Conservation (phyloP, 306 rosid genomes). For the Citrullus colocynthis region DNA sequence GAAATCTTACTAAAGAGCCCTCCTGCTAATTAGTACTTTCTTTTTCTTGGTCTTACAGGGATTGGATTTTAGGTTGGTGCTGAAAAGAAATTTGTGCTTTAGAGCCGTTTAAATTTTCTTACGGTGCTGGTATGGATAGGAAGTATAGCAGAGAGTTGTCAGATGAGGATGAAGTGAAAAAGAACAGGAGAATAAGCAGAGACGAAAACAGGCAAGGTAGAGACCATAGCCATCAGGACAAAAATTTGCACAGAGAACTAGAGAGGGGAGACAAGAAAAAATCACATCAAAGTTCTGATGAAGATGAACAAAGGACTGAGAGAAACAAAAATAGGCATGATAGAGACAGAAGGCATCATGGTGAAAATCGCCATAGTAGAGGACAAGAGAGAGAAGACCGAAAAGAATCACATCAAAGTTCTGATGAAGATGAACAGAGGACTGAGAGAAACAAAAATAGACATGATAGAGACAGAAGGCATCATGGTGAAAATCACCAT, state of each 20-base stretch:
- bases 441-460: conserved; percentile 11
- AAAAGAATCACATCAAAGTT: conserved; percentile 13
- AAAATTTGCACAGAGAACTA: conserved; percentile 3
- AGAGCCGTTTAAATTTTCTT: neutral
- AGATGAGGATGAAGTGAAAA: conserved; percentile 22
- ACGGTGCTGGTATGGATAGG: conserved; percentile 31
- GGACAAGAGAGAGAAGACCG: conserved; percentile 11
- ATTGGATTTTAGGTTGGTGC: neutral
- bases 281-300: conserved; percentile 14
- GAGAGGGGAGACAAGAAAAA: conserved; percentile 21
- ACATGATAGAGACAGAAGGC: conserved; percentile 15
- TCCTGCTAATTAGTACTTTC: neutral
- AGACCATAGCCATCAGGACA: conserved; percentile 6
- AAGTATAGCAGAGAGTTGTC: conserved; percentile 30
- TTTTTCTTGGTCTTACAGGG: neutral
- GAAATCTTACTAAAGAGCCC: neutral
- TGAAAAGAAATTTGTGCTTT: neutral
- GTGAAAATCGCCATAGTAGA: conserved; percentile 8
- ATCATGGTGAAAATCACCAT: conserved; percentile 6
- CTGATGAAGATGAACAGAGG: conserved; percentile 29
- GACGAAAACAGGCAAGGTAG: conserved; percentile 14
- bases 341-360: conserved; percentile 7
- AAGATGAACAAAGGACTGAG: conserved; percentile 25
- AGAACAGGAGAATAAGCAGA: conserved; percentile 16
- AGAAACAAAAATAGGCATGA: conserved; percentile 14